phyloP scores from a whole-genome alignment of 2,329 filamentous ascomycete species.

The Zymoseptoria crescenta region DNA sequence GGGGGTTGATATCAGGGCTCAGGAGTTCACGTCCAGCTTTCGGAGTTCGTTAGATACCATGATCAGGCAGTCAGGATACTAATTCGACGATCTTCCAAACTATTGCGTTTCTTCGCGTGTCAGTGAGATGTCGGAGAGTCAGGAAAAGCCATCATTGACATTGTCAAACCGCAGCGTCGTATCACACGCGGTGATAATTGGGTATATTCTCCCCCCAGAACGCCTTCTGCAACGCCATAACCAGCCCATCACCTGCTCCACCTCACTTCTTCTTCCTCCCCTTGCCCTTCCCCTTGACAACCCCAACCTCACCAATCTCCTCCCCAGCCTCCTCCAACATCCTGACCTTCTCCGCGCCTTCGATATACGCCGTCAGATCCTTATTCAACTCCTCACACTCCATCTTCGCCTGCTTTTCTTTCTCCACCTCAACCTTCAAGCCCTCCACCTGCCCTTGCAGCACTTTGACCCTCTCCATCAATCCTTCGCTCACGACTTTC shows the following conservation, averaged over 20 bases:
- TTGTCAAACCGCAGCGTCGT: background rate
- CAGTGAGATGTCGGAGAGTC: background rate
- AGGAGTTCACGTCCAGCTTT: background rate
- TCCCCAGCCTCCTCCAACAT: conserved; percentile 53
- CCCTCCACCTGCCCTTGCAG: conserved; percentile 51
- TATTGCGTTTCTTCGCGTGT: background rate
- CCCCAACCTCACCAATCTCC: conserved; percentile 58
- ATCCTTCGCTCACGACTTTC: conserved; percentile 70
- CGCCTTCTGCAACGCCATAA: background rate
- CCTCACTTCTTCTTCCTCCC: conserved; percentile 32
- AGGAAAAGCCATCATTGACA: background rate
- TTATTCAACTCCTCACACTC: conserved; percentile 81
- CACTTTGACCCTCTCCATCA: conserved; percentile 75
- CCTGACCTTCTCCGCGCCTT: conserved; percentile 70
- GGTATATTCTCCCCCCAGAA: background rate
- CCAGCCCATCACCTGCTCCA: background rate
- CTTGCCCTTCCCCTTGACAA: conserved; percentile 41
- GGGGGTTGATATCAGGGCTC: background rate
- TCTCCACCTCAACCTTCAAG: conserved; percentile 42
- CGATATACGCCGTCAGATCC: conserved; percentile 82
- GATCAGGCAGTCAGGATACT: background rate
- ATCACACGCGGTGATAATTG: background rate
- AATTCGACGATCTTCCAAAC: background rate
- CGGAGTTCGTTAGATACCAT: background rate
- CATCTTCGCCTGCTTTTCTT: conserved; percentile 47